These are phyloP conservation scores for Schwanniomyces polymorphus DNA, from an alignment of 805 yeast species.

Conservation along the genomic window DNA sequence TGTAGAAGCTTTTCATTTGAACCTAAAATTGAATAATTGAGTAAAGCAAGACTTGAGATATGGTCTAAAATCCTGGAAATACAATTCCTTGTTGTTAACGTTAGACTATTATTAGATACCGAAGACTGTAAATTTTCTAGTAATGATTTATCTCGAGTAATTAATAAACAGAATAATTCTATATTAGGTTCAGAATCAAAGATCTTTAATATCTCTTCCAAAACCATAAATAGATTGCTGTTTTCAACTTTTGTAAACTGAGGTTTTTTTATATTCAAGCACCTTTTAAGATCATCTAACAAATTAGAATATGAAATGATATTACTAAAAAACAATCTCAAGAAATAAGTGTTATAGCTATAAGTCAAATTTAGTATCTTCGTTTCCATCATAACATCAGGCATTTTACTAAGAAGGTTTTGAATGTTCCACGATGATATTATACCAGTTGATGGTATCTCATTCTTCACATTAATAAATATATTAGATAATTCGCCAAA, in stretches of 20 bases:
- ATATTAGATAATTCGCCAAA: neutral
- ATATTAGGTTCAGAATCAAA: neutral
- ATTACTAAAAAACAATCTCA: neutral
- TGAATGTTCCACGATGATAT: neutral
- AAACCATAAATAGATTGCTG: neutral
- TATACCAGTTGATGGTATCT: neutral
- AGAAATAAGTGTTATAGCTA: neutral
- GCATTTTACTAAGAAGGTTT: neutral
- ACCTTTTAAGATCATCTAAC: neutral
- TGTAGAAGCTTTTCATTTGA: neutral
- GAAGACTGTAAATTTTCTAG: neutral
- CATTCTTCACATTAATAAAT: neutral
- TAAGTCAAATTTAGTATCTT: neutral
- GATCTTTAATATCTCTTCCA: neutral
- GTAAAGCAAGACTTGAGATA: neutral
- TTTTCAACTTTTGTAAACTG: neutral
- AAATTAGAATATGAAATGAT: neutral
- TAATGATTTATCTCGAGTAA: neutral
- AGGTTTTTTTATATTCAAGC: neutral
- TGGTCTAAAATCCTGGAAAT: conserved; percentile 1
- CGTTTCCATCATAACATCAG: neutral
- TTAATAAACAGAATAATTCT: neutral
- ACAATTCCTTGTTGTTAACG: conserved; percentile 2
- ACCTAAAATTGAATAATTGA: neutral
- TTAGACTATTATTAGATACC: neutral